Base-by-base conservation (phyloP, 208 protist species). In the Acanthamoeba royreba region DNA sequence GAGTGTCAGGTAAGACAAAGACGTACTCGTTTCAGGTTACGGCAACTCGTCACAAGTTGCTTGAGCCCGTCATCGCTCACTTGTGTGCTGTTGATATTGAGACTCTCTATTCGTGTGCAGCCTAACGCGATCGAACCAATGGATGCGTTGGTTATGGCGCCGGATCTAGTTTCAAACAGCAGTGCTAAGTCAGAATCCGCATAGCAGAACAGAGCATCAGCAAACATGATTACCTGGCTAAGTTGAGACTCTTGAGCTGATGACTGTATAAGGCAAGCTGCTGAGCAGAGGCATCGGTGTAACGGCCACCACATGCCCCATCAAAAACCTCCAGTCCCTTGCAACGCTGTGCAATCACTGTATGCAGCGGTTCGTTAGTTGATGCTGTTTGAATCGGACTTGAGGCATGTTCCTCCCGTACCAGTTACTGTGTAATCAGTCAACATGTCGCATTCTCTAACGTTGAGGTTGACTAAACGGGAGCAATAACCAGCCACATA, bases 301-400 rank as follows among this genome's bases (percentile, higher is more conserved):
- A 66, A 22, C 52, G 81, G 19, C 81, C 52, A 47, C 81, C 45
- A 17, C 38, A 63, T 22, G 81, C n/a, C 7, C 49, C 81, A 35
- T 89, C 52, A 66, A 89, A 89, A 17, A 35, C 5, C 47, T 89
- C 81, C 8, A 89, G 28, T n/a, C 45, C 49, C 61, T 55, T 55
- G 33, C 81, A 89, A 45, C 81, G 81, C 47, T 89, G 81, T 13
- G 81, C 81, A 28, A 89, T 89, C 52, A 89, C 81, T 89, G 81
- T 35, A 52, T 2, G 46, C 1, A 35, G 46, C 13, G 28, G 74
- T 9, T 43, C 28, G 35, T 43, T 77, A n/a, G 19, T 8, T 45
- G 72, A 25, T n/a, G n/a, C n/a, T n/a, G n/a, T n/a, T n/a, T n/a
- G n/a, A n/a, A n/a, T n/a, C n/a, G n/a, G n/a, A n/a, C n/a, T n/a